Evolutionary conservation across 1,139 yeast genomes (phyloP), one percentile per base, ranked within the genome.

Genomic region (Geotrichum carabidarum): DNA sequence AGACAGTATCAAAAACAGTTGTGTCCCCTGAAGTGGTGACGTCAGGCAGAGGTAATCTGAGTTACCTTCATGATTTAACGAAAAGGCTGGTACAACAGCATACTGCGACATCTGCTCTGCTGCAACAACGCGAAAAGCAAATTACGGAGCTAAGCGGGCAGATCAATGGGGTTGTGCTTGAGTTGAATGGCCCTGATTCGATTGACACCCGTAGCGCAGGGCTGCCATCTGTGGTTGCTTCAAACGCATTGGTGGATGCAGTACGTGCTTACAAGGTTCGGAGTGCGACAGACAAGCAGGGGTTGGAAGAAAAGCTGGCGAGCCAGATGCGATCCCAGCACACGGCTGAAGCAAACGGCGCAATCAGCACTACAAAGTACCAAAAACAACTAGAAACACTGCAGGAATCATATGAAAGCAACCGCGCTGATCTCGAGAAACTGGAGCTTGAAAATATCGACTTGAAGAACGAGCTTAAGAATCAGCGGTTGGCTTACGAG

Each of bases 371-470:
- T 17, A 8, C 8, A n/a, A n/a, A 37, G 17, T 17, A n/a, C 2
- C 40, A 37, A 37, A 12, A 37, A 8, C 46, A 52, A 41, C 43
- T 52, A 12, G 32, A 35, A n/a, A 31, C 42, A 11, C 43, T 52
- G 17, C 44, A 60, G 1, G 54, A 55, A 22, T 56, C 65, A 4
- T 64, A 64, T 50, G 68, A 64, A 43, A 53, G 62, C 22, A 64
- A 64, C 52, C 56, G 68, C 9, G 55, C 59, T 12, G 66, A 68
- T 48, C 65, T 65, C 50, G 63, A 69, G 57, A 60, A 65, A 38
- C 65, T 69, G 14, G 64, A 71, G 44, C 64, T 69, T 45, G 75
- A 73, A 50, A 66, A 64, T 43, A 65, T 62, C 1, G 69, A 68
- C 31, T 61, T 75, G 18, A 66, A 73, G 53, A 61, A 69, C 27